A percentile compares a stretch with the other conserved stretches of the same genome.
Evolutionary conservation across 78 protist species (phyloP).

Genomic region (Corallochytrium limacisporum): DNA sequence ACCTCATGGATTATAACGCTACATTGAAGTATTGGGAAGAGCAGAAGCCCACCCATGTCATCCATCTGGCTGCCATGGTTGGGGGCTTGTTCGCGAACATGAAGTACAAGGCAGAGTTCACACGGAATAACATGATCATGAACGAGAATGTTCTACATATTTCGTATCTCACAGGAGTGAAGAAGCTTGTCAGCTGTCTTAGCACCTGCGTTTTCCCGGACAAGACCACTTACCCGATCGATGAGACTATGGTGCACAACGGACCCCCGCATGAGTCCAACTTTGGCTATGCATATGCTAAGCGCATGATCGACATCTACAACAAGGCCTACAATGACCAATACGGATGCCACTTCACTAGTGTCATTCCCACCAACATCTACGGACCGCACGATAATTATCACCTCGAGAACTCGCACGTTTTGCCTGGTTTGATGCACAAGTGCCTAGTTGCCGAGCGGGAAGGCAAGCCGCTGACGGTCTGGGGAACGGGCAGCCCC

Average conservation of each 20-base stretch:
- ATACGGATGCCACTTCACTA: conserved; percentile 54
- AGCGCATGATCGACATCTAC: conserved; percentile 73
- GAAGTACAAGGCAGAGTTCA: conserved; percentile 47
- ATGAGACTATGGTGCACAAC: conserved; percentile 80
- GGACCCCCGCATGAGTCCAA: conserved; percentile 82
- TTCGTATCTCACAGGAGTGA: not conserved
- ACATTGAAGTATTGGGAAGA: too few species aligned
- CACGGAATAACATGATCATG: conserved; percentile 46
- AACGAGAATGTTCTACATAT: conserved; percentile 60
- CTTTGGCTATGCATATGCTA: conserved; percentile 82
- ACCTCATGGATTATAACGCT: too few species aligned
- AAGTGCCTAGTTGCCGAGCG: conserved; percentile 53
- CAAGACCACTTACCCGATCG: conserved; percentile 82
- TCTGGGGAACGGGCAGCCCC: conserved; percentile 76
- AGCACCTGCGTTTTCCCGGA: conserved; percentile 91
- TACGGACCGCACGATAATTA: conserved; percentile 78
- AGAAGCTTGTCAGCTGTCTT: conserved; percentile 65
- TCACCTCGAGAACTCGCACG: conserved; percentile 60
- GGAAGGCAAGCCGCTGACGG: conserved; percentile 28
- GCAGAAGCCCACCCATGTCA: conserved; percentile 74
- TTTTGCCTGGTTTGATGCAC: conserved; percentile 83
- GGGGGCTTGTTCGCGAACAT: conserved; percentile 65
- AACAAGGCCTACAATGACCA: conserved; percentile 56
- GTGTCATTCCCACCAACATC: conserved; percentile 82
- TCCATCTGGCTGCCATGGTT: conserved; percentile 81